Evolutionary conservation across 345 rosid species (phyloP).

Genomic region (Aethionema arabicum): DNA sequence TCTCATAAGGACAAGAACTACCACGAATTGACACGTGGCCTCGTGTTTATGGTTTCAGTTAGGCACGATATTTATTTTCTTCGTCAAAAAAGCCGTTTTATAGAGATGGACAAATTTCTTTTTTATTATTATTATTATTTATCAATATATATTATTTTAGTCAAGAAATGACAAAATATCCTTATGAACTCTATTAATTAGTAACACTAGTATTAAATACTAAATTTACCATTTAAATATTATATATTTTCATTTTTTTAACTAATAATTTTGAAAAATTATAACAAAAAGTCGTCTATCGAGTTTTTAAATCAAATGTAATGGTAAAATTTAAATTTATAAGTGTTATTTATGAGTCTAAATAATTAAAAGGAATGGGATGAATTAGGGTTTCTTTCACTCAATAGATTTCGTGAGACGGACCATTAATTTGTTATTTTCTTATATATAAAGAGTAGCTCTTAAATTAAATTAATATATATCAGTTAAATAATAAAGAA

Average conservation of each 20-base stretch:
- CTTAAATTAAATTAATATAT: background rate
- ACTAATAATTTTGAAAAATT: too few species aligned
- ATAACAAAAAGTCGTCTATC: too few species aligned
- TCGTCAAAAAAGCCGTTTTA: conserved; percentile 25
- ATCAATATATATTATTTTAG: background rate
- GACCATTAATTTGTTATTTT: conserved; percentile 8
- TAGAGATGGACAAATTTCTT: conserved; percentile 13
- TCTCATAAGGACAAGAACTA: conserved; percentile 25
- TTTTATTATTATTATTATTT: background rate
- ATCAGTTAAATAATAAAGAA: background rate
- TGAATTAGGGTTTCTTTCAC: conserved; percentile 32
- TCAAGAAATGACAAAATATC: too few species aligned
- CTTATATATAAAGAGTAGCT: background rate
- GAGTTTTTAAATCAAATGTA: too few species aligned
- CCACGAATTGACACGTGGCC: conserved; percentile 20
- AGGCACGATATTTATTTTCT: conserved; percentile 26
- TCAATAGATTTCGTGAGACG: conserved; percentile 35
- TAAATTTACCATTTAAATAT: too few species aligned
- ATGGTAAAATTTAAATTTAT: background rate
- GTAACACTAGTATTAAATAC: too few species aligned
- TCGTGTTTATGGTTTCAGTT: conserved; percentile 21
- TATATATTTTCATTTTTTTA: too few species aligned
- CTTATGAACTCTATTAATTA: too few species aligned
- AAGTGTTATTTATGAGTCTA: background rate
- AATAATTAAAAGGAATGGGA: background rate